Evolutionary conservation across 192 early-diverging fungal genomes (phyloP).

Genomic region (Gaertneriomyces sp.): DNA sequence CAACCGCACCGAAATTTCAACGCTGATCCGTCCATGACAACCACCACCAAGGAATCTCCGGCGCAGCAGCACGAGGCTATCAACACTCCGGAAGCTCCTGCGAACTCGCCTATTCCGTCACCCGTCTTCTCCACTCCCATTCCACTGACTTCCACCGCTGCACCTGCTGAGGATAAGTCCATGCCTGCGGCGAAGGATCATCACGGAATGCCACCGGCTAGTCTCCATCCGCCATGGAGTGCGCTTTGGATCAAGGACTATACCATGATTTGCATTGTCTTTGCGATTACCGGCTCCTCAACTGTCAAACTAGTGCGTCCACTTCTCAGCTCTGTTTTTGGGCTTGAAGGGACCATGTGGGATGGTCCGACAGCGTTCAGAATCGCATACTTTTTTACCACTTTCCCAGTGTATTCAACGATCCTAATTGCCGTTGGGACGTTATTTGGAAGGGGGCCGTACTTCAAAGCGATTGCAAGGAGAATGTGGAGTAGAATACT

Average conservation of each 20-base stretch:
- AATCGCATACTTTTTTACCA: constrained; percentile 24
- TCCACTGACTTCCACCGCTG: no score
- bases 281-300: constrained; percentile 34
- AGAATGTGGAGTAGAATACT: constrained; percentile 35
- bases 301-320: constrained; percentile 24
- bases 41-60: no score
- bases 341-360: constrained; percentile 27
- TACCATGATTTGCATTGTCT: constrained; percentile 28
- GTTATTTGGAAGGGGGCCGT: constrained; percentile 31
- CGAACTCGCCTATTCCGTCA: no score
- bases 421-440: constrained; percentile 33
- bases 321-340: constrained; percentile 15
- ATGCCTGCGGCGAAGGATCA: no score
- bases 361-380: constrained; percentile 34
- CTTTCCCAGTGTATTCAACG: constrained; percentile 29
- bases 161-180: no score
- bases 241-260: constrained; percentile 29
- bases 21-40: no score
- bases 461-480: constrained; percentile 26
- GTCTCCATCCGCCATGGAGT: constrained; percentile 18
- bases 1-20: background rate
- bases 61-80: no score
- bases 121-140: no score
- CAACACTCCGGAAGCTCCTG: no score
- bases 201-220: no score